Evolutionary conservation across 2,329 filamentous ascomycete genomes (phyloP), one percentile per base, ranked within the genome.

Genomic region (Phialophora chinensis): DNA sequence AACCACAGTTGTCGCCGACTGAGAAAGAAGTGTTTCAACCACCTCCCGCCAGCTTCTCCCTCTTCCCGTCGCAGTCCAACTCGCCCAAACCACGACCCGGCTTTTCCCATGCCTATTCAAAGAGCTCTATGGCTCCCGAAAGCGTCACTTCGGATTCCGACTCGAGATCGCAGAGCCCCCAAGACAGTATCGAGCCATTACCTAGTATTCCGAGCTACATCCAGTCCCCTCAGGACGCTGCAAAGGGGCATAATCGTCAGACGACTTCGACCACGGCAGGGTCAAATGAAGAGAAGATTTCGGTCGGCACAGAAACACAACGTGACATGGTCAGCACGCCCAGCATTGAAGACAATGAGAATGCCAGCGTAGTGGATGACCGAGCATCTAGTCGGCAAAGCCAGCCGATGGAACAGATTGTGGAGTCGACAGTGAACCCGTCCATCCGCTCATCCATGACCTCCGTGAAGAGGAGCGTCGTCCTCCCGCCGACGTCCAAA

Each of bases 401-500:
- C 3, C 47, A 31, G 11, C 42, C 20, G 14, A 49, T n/a, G n/a
- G 57, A 50, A 44, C 66, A 66, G 56, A 20, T 52, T 4, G 60
- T 59, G 17, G 65, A 60, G 5, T n/a, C 27, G 5, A 33, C 42
- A 2, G 20, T 59, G 14, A 62, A 61, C 47, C 31, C 56, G 25
- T 70, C 68, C 6, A 57, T 69, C 12, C 63, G 66, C 4, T 70
- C 71, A 29, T 71, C 71, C 2, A 69, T 68, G 54, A 56, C 59
- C 10, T 72, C 71, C 4, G 35, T 60, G 11, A 59, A 65, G 35
- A 67, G 52, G 29, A 64, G 42, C 33, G 50, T 52, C 31, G 59
- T 71, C 10, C 60, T 66, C 27, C 68, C 69, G 17, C 71, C 71
- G 5, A 73, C 71, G 0, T 73, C 71, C 23, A 72, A 69, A 62